Conservation (phyloP, 495 filamentous ascomycete species). For the Neurospora sp. region DNA sequence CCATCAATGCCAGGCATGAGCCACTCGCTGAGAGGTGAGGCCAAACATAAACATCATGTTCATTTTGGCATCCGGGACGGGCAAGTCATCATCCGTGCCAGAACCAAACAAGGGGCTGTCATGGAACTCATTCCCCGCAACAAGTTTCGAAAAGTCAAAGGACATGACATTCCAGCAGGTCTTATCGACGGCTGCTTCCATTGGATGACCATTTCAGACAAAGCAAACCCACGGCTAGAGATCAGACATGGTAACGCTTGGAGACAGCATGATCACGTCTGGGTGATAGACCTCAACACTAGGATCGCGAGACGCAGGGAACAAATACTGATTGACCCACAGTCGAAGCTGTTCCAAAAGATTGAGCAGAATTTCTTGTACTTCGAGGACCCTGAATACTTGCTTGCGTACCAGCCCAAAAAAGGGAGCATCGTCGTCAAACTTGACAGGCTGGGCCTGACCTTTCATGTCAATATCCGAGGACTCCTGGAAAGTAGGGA, state of each 20-base stretch:
- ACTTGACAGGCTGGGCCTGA: background rate
- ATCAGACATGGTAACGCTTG: background rate
- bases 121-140: background rate
- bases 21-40: background rate
- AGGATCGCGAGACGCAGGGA: background rate
- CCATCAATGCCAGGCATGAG: background rate
- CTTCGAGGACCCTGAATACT: background rate
- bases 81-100: background rate
- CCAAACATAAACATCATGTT: background rate
- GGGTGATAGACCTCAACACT: background rate
- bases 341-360: background rate
- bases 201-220: background rate
- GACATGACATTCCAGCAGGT: background rate
- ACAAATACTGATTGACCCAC: background rate
- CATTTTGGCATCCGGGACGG: background rate
- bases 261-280: background rate
- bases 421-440: background rate
- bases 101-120: background rate
- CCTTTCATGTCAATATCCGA: background rate
- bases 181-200: conserved; percentile 1
- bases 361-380: background rate
- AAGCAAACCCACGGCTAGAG: background rate
- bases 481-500: conserved; percentile 1
- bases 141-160: background rate
- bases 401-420: background rate